Evolutionary conservation across 73 alveolate genomes (phyloP).

Genomic region (Loxodes magnus): DNA sequence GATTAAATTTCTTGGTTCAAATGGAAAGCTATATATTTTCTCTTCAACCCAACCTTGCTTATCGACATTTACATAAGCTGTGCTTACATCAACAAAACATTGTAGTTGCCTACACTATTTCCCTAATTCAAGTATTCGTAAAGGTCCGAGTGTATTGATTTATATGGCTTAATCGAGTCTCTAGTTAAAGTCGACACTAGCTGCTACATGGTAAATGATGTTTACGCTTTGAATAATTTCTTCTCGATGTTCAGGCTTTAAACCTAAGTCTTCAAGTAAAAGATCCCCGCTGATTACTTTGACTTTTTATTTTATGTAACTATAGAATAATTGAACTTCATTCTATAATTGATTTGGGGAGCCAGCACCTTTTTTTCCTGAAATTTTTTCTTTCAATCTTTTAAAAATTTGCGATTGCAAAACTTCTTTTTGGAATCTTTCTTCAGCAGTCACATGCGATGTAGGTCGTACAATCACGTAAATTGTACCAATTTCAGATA

Average conservation of each 20-base stretch:
- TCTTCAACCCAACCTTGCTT: slow-evolving; percentile 71
- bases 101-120: slow-evolving; percentile 29
- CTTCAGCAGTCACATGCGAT: slow-evolving; percentile 35
- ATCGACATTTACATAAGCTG: slow-evolving; percentile 51
- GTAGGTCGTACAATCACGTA: slow-evolving; percentile 45
- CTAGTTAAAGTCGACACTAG: slow-evolving; percentile 55
- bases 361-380: no score
- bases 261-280: slow-evolving; percentile 39
- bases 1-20: slow-evolving; percentile 22
- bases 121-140: slow-evolving; percentile 42
- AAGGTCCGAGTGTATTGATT: slow-evolving; percentile 58
- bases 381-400: slow-evolving; percentile 45
- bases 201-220: slow-evolving; percentile 63
- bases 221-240: slow-evolving; percentile 27
- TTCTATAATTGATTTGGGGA: no score
- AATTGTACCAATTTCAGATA: slow-evolving; percentile 39
- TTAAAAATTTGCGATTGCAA: slow-evolving; percentile 57
- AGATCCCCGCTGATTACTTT: slow-evolving; percentile 36
- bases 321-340: slow-evolving; percentile 29
- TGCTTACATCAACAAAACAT: slow-evolving; percentile 53
- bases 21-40: slow-evolving; percentile 49
- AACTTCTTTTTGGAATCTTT: slow-evolving; percentile 56
- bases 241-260: slow-evolving; percentile 22
- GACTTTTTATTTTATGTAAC: slow-evolving; percentile 33
- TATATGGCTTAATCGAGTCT: slow-evolving; percentile 55